phyloP scores from a whole-genome alignment of 768 basidiomycete species.

The Solioccasus polychromus region DNA sequence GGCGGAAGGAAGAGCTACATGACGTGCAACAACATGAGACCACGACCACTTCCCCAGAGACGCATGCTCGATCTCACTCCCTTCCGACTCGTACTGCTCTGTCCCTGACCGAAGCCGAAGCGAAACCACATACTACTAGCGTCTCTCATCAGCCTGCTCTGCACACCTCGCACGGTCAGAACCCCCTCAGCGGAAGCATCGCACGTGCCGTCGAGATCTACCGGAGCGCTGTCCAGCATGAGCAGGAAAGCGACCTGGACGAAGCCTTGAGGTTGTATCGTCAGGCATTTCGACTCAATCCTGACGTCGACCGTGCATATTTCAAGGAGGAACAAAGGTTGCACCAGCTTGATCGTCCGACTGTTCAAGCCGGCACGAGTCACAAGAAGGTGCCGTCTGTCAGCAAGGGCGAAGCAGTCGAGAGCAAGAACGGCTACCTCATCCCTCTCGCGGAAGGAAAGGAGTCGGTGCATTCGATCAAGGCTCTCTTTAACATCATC shows the following conservation, averaged over 20 bases:
- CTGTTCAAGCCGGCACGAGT: conserved; percentile 42
- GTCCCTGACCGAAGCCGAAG: conserved; percentile 1
- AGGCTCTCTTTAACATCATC: conserved; percentile 48
- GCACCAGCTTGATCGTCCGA: conserved; percentile 10
- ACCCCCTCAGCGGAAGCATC: conserved; percentile 35
- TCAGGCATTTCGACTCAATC: conserved; percentile 73
- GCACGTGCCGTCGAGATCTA: conserved; percentile 63
- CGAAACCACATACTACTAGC: conserved; percentile 9
- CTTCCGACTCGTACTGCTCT: background rate
- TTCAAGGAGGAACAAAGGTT: conserved; percentile 48
- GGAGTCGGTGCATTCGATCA: conserved; percentile 25
- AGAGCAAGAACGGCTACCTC: conserved; percentile 66
- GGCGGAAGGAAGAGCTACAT: conserved; percentile 23
- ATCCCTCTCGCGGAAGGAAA: conserved; percentile 53
- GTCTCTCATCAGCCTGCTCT: conserved; percentile 12
- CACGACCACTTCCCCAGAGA: conserved; percentile 8
- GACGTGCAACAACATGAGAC: conserved; percentile 1
- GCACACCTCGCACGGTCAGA: conserved; percentile 25
- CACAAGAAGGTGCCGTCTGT: conserved; percentile 79
- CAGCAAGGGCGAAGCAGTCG: conserved; percentile 58
- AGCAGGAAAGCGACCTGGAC: conserved; percentile 72
- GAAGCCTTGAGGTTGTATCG: conserved; percentile 76
- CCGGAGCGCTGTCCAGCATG: conserved; percentile 63
- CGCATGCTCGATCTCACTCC: conserved; percentile 3
- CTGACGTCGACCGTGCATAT: conserved; percentile 73